These are phyloP conservation scores for Rhododendron molle DNA, from an alignment of 148 eudicot species.

Conservation along the genomic window DNA sequence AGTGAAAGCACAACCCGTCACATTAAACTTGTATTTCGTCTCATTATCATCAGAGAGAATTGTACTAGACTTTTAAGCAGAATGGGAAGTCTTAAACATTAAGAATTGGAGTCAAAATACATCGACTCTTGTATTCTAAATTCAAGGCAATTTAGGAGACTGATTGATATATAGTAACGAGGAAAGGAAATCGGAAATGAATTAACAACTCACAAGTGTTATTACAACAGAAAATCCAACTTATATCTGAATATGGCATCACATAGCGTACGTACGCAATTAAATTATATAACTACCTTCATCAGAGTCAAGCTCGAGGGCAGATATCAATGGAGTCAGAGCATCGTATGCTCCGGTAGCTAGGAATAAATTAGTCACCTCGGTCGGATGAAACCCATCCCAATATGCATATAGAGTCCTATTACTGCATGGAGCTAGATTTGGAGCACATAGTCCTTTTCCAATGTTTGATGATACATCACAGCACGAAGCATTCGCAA, in stretches of 20 bases:
- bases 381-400: slow-evolving; percentile 21
- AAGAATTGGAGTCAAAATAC: background rate
- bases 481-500: background rate
- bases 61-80: too few species aligned
- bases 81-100: too few species aligned
- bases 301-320: background rate
- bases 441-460: slow-evolving; percentile 1
- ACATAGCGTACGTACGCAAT: background rate
- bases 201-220: background rate
- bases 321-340: background rate
- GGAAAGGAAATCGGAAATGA: background rate
- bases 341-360: slow-evolving; percentile 11
- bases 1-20: too few species aligned
- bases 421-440: slow-evolving; percentile 3
- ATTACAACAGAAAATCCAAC: background rate
- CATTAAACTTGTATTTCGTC: too few species aligned
- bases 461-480: background rate
- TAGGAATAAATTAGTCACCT: background rate
- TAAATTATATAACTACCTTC: background rate
- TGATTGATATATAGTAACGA: too few species aligned
- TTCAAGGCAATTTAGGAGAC: too few species aligned
- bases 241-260: background rate
- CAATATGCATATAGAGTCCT: slow-evolving; percentile 4
- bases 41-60: too few species aligned
- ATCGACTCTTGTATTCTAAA: too few species aligned